Base-by-base conservation (phyloP, 306 rosid genomes). In the Cucurbita pepo region DNA sequence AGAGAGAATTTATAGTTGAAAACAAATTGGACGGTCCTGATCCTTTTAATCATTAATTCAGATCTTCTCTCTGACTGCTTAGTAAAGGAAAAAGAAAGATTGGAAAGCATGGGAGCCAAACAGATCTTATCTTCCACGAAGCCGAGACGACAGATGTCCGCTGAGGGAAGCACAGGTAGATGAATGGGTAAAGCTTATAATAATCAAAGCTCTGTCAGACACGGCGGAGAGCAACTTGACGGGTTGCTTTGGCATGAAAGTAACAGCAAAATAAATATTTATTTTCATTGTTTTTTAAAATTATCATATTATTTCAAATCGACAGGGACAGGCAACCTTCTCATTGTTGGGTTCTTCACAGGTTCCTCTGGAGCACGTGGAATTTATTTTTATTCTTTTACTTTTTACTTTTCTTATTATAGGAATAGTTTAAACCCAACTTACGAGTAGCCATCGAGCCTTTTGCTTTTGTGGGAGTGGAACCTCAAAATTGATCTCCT, bases 121-220 rank as follows among this genome's bases (percentile, higher is more conserved):
- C 12, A 56, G 40, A 72, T 43, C 14, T 72, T 72, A 72, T 72
- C 63, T 11, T 72, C 7, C 12, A 40, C 6, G 66, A 54, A 43
- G 53, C 10, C 4, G 40, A 56, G 22, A 43, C 13, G 76, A 72
- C 76, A 72, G 64, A 25, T 72, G 76, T 58, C 58, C 48, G 76
- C 52, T 40, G 60, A 57, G 76, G 74, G 76, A 57, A 72, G 67
- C 45, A 72, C 64, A 54, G 65, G 56, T 72, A 21, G 65, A 72
- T 57, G 54, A 45, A 75, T 50, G 54, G 75, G 74, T 72, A 53
- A 64, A 50, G 13, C 7, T 18, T 47, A 47, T 40, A 56, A 56
- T 53, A 43, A 54, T 72, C 71, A 44, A 65, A 63, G 21, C 8
- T 37, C 15, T 56, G 64, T 73, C 76, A 73, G 67, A 12, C 40